Evolutionary conservation across 1,139 yeast genomes (phyloP), one percentile per base, ranked within the genome.

Genomic region (Zygotorulaspora mrakii): DNA sequence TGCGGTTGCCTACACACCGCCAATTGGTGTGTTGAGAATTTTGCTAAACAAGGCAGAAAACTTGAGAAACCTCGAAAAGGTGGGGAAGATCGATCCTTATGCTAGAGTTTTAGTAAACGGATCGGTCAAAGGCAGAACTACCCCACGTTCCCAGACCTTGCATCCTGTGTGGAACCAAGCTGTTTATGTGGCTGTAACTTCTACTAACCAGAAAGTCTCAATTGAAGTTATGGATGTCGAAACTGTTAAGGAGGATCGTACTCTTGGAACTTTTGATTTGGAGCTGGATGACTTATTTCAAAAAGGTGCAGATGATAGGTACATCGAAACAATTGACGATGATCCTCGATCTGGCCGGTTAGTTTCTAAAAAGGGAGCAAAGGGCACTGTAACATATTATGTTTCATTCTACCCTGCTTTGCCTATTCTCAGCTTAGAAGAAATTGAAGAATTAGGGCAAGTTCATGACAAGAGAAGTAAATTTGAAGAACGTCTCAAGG

Each of bases 201-300:
- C 88, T 33, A 77, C 88, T 27, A 81, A 81, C 58, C 97, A 89
- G 62, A 81, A 76, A 55, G 66, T 89, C 49, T 79, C 88, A 2
- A 62, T 94, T 40, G 97, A 91, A 63, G 94, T 79, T 8, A 85
- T 91, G 96, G 97, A 89, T 65, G 84, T 82, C 33, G 94, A 89
- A 65, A 72, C 73, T 44, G 73, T 69, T 42, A 77, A 82, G 16
- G 77, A 79, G 30, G 98, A 94, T 63, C 78, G 96, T 59, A 76
- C 95, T 7, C 73, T 91, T 43, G 98, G 99, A 39, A 74, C 82
- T 10, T 82, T 83, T 64, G 82, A 81, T 54, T 69, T 91, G 17
- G 76, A 77, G 52, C 68, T 86, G 46, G 69, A 72, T 43, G 85
- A 81, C 22, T 68, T 86, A 53, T 79, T 91, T 56, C 73, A 75